Percentiles rank a stretch among this genome's conserved stretches.
phyloP scores from a whole-genome alignment of 495 filamentous ascomycete species.

The Penicillium paradoxum region DNA sequence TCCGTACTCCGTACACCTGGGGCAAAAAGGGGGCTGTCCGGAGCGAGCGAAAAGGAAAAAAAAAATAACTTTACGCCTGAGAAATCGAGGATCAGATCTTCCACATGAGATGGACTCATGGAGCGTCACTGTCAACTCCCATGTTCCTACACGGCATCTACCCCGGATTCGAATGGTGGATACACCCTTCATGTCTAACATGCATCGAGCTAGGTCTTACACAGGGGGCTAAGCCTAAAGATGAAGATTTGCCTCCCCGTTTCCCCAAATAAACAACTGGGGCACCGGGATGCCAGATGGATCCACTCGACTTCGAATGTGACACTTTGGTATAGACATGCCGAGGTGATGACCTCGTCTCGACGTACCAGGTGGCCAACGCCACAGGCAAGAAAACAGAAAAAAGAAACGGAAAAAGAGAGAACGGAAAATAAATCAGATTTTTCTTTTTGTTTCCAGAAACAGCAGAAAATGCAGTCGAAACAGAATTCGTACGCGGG shows the following conservation, averaged over 20 bases:
- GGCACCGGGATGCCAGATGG: conserved; percentile 6
- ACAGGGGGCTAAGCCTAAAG: background rate
- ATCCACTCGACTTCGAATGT: too few relatives aligned
- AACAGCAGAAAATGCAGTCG: background rate
- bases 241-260: conserved; percentile 6
- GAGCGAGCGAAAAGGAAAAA: too few relatives aligned
- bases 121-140: background rate
- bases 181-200: background rate
- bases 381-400: background rate
- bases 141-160: conserved; percentile 3
- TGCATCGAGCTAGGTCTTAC: background rate
- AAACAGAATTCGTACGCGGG: background rate
- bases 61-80: background rate
- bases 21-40: too few relatives aligned
- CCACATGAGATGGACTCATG: background rate
- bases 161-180: conserved; percentile 13
- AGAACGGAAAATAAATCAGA: background rate
- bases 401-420: background rate
- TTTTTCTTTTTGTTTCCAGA: background rate
- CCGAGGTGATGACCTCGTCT: background rate
- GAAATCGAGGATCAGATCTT: background rate
- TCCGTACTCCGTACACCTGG: too few relatives aligned
- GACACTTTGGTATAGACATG: too few relatives aligned
- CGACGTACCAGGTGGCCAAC: conserved; percentile 1
- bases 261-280: conserved; percentile 20